Evolutionary conservation across 805 yeast species (phyloP).

Genomic region (Saccharomycopsis fodiens): DNA sequence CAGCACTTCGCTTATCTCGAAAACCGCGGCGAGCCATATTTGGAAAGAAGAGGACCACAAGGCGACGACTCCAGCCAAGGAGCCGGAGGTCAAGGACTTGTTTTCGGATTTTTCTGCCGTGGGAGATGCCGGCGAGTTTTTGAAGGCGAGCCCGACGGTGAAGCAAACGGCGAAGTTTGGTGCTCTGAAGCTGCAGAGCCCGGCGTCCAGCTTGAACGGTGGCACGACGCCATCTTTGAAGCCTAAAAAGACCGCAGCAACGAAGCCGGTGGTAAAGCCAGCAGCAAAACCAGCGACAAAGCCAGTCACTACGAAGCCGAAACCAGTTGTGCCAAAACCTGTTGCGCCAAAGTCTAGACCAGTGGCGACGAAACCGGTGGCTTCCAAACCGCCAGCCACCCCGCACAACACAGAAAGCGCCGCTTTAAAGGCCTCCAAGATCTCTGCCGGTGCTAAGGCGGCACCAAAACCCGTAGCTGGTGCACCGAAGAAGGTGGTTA

Average conservation of each 20-base stretch:
- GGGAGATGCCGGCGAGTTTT: neutral
- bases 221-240: no score
- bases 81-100: constrained; percentile 2
- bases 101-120: constrained; percentile 18
- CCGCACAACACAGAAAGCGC: neutral
- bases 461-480: neutral
- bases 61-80: neutral
- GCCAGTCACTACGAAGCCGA: neutral
- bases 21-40: constrained; percentile 25
- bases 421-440: neutral
- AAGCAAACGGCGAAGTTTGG: neutral
- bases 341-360: neutral
- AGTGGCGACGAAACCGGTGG: neutral
- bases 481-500: neutral
- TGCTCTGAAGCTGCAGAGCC: neutral
- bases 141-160: neutral
- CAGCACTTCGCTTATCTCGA: constrained; percentile 23
- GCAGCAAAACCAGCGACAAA: neutral
- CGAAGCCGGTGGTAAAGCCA: neutral
- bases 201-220: no score
- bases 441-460: neutral
- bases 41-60: constrained; percentile 18
- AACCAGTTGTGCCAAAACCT: neutral
- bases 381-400: neutral
- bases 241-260: neutral